phyloP scores from a whole-genome alignment of 1,284 basidiomycete species.

The Cryptococcus sp. region DNA sequence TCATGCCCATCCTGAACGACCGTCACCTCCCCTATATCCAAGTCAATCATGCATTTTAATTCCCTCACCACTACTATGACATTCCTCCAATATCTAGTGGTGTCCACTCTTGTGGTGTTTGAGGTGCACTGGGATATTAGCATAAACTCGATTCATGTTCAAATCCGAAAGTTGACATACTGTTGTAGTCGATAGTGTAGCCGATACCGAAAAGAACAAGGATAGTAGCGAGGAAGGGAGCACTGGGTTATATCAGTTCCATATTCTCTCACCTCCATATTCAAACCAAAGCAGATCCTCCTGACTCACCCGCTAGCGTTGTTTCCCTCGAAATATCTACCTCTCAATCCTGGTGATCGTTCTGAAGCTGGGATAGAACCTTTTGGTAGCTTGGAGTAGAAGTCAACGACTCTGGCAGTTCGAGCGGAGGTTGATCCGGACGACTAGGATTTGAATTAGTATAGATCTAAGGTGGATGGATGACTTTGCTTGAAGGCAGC shows the following conservation, averaged over 20 bases:
- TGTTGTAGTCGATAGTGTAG: slow-evolving; percentile 87
- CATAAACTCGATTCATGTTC: background rate
- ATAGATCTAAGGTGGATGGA: background rate
- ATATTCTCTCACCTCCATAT: background rate
- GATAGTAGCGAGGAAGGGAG: slow-evolving; percentile 68
- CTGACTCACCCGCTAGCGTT: slow-evolving; percentile 66
- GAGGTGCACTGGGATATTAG: slow-evolving; percentile 35
- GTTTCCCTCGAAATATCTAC: slow-evolving; percentile 72
- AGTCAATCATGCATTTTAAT: too few species aligned
- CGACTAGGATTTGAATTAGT: slow-evolving; percentile 49
- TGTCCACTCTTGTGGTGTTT: slow-evolving; percentile 47
- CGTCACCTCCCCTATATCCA: too few species aligned
- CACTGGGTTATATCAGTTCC: slow-evolving; percentile 20
- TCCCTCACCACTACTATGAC: background rate
- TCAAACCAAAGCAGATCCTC: background rate
- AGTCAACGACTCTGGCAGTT: slow-evolving; percentile 79
- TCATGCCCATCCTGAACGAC: too few species aligned
- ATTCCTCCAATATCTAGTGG: slow-evolving; percentile 24
- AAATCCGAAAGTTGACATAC: slow-evolving; percentile 51
- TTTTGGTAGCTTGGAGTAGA: slow-evolving; percentile 87
- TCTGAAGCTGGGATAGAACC: slow-evolving; percentile 59
- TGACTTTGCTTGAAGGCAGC: background rate
- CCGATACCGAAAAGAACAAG: slow-evolving; percentile 72
- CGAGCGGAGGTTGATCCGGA: slow-evolving; percentile 69
- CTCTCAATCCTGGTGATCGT: slow-evolving; percentile 65